Percentiles rank a stretch among this genome's conserved stretches.
phyloP scores from a whole-genome alignment of 768 basidiomycete genomes.

The Tulasnella sp. region DNA sequence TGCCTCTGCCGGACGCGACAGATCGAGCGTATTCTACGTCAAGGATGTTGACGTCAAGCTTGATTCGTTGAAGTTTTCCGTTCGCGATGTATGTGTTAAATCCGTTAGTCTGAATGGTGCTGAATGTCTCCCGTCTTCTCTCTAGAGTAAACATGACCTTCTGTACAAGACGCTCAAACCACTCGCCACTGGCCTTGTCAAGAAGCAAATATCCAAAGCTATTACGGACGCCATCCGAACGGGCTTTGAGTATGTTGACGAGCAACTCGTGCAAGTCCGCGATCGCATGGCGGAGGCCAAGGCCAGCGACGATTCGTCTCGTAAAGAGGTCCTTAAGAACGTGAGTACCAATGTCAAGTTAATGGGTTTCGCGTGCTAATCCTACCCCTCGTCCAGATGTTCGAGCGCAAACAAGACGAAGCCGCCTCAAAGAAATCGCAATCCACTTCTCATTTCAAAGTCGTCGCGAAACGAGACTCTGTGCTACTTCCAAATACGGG shows the following conservation, averaged over 20 bases:
- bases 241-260: slow-evolving; percentile 77
- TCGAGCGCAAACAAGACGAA: slow-evolving; percentile 46
- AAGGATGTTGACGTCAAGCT: slow-evolving; percentile 65
- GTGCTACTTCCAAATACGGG: slow-evolving; percentile 50
- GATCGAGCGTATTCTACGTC: slow-evolving; percentile 59
- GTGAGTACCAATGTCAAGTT: no score
- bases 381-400: slow-evolving; percentile 32
- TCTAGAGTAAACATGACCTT: slow-evolving; percentile 60
- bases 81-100: slow-evolving; percentile 46
- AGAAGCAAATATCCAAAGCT: slow-evolving; percentile 55
- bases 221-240: slow-evolving; percentile 57
- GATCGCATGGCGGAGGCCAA: slow-evolving; percentile 60
- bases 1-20: slow-evolving; percentile 47
- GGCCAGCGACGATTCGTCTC: slow-evolving; percentile 30
- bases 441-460: slow-evolving; percentile 58
- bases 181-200: slow-evolving; percentile 70
- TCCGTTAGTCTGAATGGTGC: neutral
- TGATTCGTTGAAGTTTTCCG: slow-evolving; percentile 75
- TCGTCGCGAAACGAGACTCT: slow-evolving; percentile 60
- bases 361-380: no score
- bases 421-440: slow-evolving; percentile 32
- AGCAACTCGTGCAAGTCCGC: slow-evolving; percentile 79
- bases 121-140: neutral
- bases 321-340: slow-evolving; percentile 46
- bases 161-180: slow-evolving; percentile 76